Base-by-base conservation (phyloP, 140 eudicot species). In the Anethum foeniculum region DNA sequence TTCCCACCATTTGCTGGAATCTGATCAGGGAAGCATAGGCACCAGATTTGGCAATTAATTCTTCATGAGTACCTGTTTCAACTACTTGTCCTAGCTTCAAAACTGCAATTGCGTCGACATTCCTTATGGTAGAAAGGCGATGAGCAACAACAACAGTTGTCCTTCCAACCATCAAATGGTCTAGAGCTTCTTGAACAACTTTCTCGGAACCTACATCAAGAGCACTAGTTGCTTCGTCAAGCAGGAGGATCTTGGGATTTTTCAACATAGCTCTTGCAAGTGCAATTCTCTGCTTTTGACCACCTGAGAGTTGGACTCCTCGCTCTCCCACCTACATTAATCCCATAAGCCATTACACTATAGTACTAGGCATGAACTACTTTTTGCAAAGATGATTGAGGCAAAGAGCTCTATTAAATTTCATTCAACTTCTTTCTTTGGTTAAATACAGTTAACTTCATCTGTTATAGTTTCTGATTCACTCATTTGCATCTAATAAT, bases 261-360 rank as follows among this genome's bases (percentile, higher is more conserved):
- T 94, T 94, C 71, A 94, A 85, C 98, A 94, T 92, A 23, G 98
- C 98, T 84, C 98, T 85, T 27, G 98, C 98, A 18, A 94, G 92
- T 25, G 95, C 98, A 14, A 94, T 94, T 80, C 98, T 90, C 94
- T 94, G 98, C 77, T 94, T 94, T 56, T 94, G 98, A 28, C 99
- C 99, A 51, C 99, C 99, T 3, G 99, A 95, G 54, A 95, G 91
- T 69, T 95, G 99, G 78, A 92, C 91, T 14, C 99, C 99, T 79
- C 97, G 86, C 80, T 95, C 97, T 39, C 99, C 99, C 32, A 90
- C 98, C 97, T 93, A 19, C 49, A 74, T 48, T 41, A 49, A 76
- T 60, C 38, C 38, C 38, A 34, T 34, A 34, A 34, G 38, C 38
- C 38, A 34, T 34, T 34, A 34, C 38, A 34, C 38, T 1, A 34